A percentile compares a stretch with the other conserved stretches of the same genome.
Evolutionary conservation across 768 basidiomycete species (phyloP).

Genomic region (Suillus occidentalis): DNA sequence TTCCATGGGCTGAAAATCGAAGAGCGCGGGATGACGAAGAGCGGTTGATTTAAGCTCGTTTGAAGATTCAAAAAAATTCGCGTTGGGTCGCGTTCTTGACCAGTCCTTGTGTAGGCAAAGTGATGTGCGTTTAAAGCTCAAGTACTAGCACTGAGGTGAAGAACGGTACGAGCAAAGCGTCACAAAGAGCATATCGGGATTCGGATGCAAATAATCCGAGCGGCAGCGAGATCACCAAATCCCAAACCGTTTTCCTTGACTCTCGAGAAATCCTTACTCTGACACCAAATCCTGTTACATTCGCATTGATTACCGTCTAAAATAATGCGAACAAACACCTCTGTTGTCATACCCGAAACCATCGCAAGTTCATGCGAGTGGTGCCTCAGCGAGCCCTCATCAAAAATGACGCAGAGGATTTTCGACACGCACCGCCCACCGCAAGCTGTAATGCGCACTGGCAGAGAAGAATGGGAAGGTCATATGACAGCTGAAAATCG

Average conservation of each 20-base stretch:
- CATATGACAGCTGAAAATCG: background rate
- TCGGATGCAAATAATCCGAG: background rate
- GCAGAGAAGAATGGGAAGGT: background rate
- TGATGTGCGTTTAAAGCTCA: too few species aligned
- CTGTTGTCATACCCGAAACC: background rate
- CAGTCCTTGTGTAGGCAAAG: background rate
- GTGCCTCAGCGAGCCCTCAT: background rate
- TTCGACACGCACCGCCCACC: background rate
- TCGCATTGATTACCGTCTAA: too few species aligned
- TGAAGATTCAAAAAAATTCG: background rate
- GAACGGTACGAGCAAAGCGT: too few species aligned
- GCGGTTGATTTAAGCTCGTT: background rate
- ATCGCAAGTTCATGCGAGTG: background rate
- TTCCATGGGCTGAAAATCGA: slow-evolving; percentile 59
- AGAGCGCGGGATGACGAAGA: slow-evolving; percentile 12
- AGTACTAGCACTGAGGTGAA: too few species aligned
- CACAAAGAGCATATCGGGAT: background rate
- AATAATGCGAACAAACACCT: background rate
- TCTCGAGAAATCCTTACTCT: too few species aligned
- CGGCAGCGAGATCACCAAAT: too few species aligned
- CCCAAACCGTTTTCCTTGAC: too few species aligned
- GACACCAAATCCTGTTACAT: too few species aligned
- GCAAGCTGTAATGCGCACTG: background rate
- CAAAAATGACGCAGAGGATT: background rate
- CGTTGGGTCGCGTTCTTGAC: background rate